Evolutionary conservation across 768 basidiomycete species (phyloP), one percentile per base, ranked within the genome.

Genomic region (Podaxis sp.): DNA sequence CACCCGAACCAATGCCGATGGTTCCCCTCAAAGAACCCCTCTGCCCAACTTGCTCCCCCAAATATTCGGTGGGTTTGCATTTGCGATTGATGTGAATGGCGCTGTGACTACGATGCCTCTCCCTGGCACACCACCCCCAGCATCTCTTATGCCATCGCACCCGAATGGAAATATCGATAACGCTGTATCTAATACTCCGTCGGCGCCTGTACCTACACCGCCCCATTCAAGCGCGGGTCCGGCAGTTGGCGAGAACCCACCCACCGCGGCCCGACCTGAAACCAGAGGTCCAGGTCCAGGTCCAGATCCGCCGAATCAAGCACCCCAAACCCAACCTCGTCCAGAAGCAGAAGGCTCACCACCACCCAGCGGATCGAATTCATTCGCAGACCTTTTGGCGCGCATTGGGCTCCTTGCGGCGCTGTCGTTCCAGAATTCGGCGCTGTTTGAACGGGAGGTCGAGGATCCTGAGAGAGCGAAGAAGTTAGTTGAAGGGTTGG

Each of bases 401-500:
- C 67, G 48, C 3, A 52, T 58, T 33, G 60, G 54, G 12, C 64
- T 56, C 40, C 63, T 49, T 54, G 60, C 38, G 61, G 64, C 33
- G 60, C 48, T 64, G 44, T 72, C 65, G 63, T 72, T 62, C 49
- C 69, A 54, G 42, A 68, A 33, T 38, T 68, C 52, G 66, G 69
- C 66, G 1, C 52, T 66, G 48, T 77, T 19, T 72, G 77, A 65
- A 74, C 66, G 64, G 51, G 78, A 78, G 59, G 68, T 75, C 28
- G 89, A 91, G 64, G 87, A 90, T 66, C 87, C 88, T 0, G 87
- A 84, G 63, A 80, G 89, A 30, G 91, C 90, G 1, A 83, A 81
- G 72, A 79, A 76, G 63, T 79, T 93, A 11, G 73, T 92, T 2
- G 79, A 77, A 36, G 90, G 85, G 1, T 72, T 93, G 3, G 89